Base-by-base conservation (phyloP, 2,329 filamentous ascomycete species). In the Knufia fluminis region DNA sequence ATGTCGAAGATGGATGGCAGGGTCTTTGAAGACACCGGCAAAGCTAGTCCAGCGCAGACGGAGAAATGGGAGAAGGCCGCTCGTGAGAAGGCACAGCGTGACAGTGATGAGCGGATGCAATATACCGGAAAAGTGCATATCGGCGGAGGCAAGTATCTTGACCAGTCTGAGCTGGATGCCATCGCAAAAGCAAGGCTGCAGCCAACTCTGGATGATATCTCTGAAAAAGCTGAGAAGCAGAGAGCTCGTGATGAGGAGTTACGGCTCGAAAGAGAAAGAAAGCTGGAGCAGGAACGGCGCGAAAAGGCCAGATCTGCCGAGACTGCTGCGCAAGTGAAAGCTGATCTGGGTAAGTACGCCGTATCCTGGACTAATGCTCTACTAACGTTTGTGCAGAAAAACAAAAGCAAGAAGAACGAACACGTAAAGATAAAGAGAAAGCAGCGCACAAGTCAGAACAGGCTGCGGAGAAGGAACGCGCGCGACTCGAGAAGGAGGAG, bases 121-220 rank as follows among this genome's bases (percentile, higher is more conserved):
- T 75, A 77, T 43, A 71, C 78, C 39, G 75, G 77, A 44, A 74
- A 71, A 60, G 69, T 79, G 57, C 76, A 92, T 55, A 79, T 96
- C 48, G 90, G 91, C 3, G 83, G 85, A 39, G 87, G 88, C 6
- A 87, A 79, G 60, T 89, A 82, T 60, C 82, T 96, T 72, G 79
- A 88, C 32, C 80, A 84, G 58, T 74, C 79, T 3, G 85, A 89
- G 42, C 80, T 96, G 14, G 81, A 96, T 55, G 80, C 79, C 4
- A 85, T 95, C 57, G 90, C 90, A 2, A 77, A 80, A 10, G 79
- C 77, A 40, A 80, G 83, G 57, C 77, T 96, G 14, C 86, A 91
- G 63, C 90, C 90, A 3, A 80, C 92, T 0, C 66, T 96, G 4
- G 83, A 95, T 57, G 86, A 94, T 56, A 92, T 96, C 54, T 82